These are phyloP conservation scores for Mallotus japonicus DNA, from an alignment of 441 rosid species.

Conservation along the genomic window DNA sequence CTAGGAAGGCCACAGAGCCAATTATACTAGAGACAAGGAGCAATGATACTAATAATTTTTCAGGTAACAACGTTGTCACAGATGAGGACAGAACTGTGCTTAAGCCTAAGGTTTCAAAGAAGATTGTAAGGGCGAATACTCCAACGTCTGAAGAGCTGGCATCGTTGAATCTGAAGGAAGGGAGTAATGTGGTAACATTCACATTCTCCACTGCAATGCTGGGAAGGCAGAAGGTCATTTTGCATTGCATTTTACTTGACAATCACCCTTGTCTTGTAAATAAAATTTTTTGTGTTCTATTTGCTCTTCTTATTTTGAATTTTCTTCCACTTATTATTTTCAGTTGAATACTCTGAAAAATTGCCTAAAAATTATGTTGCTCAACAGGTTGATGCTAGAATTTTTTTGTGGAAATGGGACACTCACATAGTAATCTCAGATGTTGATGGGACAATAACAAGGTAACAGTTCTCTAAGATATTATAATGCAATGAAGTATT, in stretches of 20 bases:
- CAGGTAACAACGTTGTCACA: slow-evolving; percentile 23
- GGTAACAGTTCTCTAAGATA: slow-evolving; percentile 42
- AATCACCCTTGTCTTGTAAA: neutral
- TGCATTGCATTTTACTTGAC: slow-evolving; percentile 18
- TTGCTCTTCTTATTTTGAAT: slow-evolving; percentile 13
- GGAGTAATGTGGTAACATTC: slow-evolving; percentile 69
- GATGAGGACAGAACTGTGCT: slow-evolving; percentile 32
- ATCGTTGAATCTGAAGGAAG: slow-evolving; percentile 78
- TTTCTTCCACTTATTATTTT: neutral
- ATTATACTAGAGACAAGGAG: slow-evolving; percentile 30
- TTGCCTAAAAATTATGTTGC: slow-evolving; percentile 15
- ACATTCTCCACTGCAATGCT: slow-evolving; percentile 90
- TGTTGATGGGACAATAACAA: slow-evolving; percentile 98
- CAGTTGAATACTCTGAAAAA: neutral
- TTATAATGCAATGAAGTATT: neutral
- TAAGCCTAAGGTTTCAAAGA: slow-evolving; percentile 44
- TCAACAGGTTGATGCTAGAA: slow-evolving; percentile 85
- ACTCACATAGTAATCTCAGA: slow-evolving; percentile 85
- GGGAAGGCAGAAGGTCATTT: slow-evolving; percentile 79
- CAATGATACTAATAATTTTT: slow-evolving; percentile 33
- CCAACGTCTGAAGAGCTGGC: slow-evolving; percentile 92
- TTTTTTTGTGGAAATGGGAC: slow-evolving; percentile 96
- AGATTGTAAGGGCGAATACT: slow-evolving; percentile 51
- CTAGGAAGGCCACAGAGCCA: slow-evolving; percentile 33
- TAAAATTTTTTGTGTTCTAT: neutral